Evolutionary conservation across 331 rosid genomes (phyloP).

Genomic region (Pyrus hybrid): DNA sequence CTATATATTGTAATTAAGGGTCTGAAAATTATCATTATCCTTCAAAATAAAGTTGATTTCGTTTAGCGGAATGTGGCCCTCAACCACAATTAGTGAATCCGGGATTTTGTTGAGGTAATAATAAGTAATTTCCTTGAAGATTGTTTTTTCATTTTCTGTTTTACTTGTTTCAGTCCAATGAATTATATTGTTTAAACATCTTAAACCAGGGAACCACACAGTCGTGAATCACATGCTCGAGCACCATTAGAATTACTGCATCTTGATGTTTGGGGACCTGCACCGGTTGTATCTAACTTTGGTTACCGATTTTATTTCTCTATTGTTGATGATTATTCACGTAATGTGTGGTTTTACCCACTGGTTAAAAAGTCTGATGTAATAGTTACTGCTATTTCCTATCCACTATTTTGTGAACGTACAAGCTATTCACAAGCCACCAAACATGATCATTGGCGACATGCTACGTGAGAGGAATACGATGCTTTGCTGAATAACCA

Average conservation of each 20-base stretch:
- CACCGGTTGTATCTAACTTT: not conserved
- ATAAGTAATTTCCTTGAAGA: not conserved
- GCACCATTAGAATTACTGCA: not conserved
- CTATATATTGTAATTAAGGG: slow-evolving; percentile 75
- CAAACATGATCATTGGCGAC: not conserved
- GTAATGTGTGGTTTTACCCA: not conserved
- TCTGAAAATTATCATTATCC: slow-evolving; percentile 70
- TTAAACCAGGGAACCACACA: slow-evolving; percentile 19
- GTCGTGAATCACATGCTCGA: not conserved
- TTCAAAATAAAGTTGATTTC: slow-evolving; percentile 80
- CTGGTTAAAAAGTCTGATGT: not conserved
- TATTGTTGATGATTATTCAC: not conserved
- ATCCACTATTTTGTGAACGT: not conserved
- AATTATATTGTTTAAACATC: too few relatives aligned
- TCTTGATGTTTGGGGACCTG: not conserved
- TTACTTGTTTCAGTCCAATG: not conserved
- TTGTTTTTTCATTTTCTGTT: not conserved
- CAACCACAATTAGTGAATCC: slow-evolving; percentile 72
- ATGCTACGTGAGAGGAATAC: not conserved
- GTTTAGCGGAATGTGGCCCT: slow-evolving; percentile 82
- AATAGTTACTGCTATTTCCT: not conserved
- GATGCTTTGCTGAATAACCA: not conserved
- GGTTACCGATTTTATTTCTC: not conserved
- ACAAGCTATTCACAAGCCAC: not conserved
- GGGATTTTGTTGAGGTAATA: slow-evolving; percentile 59